phyloP scores from a whole-genome alignment of 2,329 filamentous ascomycete genomes.

The Seiridium cupressi region DNA sequence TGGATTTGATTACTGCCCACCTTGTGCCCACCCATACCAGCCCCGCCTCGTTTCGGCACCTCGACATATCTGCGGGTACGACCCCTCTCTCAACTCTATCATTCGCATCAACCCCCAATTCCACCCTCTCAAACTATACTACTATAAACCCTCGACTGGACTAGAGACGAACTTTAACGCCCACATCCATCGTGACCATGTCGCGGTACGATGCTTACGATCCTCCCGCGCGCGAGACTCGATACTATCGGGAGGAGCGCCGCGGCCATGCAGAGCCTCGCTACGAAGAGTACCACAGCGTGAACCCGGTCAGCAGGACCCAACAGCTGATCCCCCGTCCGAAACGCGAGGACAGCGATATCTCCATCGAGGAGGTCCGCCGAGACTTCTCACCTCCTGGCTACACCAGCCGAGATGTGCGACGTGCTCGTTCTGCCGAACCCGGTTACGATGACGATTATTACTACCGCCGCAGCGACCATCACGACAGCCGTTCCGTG shows the following conservation, averaged over 20 bases:
- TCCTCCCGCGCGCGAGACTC: conserved; percentile 40
- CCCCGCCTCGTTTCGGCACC: neutral
- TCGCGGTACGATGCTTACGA: conserved; percentile 56
- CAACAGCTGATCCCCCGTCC: conserved; percentile 51
- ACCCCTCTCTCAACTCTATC: conserved; percentile 4
- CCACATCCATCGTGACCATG: conserved; percentile 25
- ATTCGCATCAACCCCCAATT: neutral
- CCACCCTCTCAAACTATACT: neutral
- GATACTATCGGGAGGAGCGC: conserved; percentile 53
- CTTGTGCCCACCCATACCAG: neutral
- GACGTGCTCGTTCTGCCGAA: conserved; percentile 65
- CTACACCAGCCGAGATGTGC: conserved; percentile 44
- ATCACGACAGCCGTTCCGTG: conserved; percentile 16
- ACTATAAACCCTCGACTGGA: neutral
- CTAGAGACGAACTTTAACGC: conserved; percentile 67
- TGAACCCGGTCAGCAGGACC: conserved; percentile 37
- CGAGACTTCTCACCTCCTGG: conserved; percentile 80
- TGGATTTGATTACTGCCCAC: neutral
- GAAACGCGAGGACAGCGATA: conserved; percentile 69
- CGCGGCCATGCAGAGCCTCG: conserved; percentile 44
- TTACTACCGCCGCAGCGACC: conserved; percentile 38
- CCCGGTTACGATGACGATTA: conserved; percentile 60
- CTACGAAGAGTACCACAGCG: conserved; percentile 46
- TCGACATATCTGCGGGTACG: neutral
- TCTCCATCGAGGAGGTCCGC: conserved; percentile 77